phyloP scores from a whole-genome alignment of 2,329 filamentous ascomycete genomes.

The Penicillium sp. region DNA sequence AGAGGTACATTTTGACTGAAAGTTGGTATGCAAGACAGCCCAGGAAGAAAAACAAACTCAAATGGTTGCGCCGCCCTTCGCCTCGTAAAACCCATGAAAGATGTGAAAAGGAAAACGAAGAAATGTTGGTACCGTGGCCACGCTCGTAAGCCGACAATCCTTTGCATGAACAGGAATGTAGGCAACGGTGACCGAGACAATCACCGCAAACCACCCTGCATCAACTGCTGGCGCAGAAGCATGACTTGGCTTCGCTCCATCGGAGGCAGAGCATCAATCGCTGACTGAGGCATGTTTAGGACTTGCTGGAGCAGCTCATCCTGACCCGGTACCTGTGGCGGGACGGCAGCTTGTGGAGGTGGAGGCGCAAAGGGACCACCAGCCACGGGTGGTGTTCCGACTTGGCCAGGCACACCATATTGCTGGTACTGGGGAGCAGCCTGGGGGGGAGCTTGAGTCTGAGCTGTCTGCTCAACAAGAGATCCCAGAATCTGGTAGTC shows the following conservation, averaged over 20 bases:
- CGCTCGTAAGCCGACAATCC: not conserved
- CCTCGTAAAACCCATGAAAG: conserved; percentile 10
- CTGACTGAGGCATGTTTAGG: conserved; percentile 75
- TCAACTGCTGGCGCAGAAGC: conserved; percentile 69
- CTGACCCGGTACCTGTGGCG: conserved; percentile 59
- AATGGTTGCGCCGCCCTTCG: conserved; percentile 25
- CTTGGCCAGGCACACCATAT: conserved; percentile 49
- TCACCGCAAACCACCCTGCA: conserved; percentile 46
- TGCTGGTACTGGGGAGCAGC: conserved; percentile 43
- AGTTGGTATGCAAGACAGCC: conserved; percentile 20
- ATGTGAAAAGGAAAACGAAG: not conserved
- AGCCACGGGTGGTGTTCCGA: conserved; percentile 57
- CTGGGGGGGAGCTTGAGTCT: conserved; percentile 46
- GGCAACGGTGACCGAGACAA: not conserved
- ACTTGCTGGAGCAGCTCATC: conserved; percentile 80
- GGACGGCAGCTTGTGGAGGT: conserved; percentile 47
- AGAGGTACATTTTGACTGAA: conserved; percentile 5
- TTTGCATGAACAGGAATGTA: not conserved
- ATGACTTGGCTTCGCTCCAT: conserved; percentile 79
- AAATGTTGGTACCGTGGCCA: not conserved
- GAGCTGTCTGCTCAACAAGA: conserved; percentile 69
- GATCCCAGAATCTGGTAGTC: conserved; percentile 80
- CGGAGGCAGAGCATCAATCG: conserved; percentile 78
- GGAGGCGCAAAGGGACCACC: conserved; percentile 50
- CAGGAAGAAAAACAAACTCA: conserved; percentile 5